These are phyloP conservation scores for Dittrichia graveolens DNA, from an alignment of 129 eudicot genomes.

Conservation along the genomic window DNA sequence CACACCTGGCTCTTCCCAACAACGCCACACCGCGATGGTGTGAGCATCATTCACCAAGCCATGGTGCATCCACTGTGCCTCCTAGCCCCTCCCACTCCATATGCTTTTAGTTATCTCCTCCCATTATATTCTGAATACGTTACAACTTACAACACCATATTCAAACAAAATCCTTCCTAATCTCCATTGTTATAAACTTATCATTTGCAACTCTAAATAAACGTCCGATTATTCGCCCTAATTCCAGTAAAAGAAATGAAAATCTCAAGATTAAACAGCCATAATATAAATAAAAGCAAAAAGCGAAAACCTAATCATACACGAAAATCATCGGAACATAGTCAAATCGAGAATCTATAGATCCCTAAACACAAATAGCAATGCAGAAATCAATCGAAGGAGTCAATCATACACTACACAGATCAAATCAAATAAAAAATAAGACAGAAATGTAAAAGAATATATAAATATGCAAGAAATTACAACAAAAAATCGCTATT, in stretches of 20 bases:
- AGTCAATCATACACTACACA: background rate
- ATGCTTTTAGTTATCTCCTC: background rate
- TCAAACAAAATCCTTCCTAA: constrained; percentile 12
- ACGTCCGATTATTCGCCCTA: background rate
- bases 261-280: background rate
- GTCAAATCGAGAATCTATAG: constrained; percentile 20
- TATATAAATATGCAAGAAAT: background rate
- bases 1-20: too few relatives aligned
- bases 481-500: background rate
- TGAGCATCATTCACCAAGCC: too few relatives aligned
- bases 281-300: background rate
- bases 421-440: constrained; percentile 1
- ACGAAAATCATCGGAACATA: background rate
- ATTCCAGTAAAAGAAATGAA: background rate
- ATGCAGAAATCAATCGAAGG: constrained; percentile 16
- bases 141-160: background rate
- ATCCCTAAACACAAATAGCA: constrained; percentile 21
- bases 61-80: background rate
- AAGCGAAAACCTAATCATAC: constrained; percentile 3
- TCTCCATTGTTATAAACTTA: background rate
- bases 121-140: background rate
- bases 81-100: too few relatives aligned
- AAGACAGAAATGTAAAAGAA: background rate
- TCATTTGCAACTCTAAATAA: background rate
- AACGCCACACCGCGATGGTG: too few relatives aligned